Conservation (phyloP, 2,329 filamentous ascomycete genomes). For the Colletotrichum lini region DNA sequence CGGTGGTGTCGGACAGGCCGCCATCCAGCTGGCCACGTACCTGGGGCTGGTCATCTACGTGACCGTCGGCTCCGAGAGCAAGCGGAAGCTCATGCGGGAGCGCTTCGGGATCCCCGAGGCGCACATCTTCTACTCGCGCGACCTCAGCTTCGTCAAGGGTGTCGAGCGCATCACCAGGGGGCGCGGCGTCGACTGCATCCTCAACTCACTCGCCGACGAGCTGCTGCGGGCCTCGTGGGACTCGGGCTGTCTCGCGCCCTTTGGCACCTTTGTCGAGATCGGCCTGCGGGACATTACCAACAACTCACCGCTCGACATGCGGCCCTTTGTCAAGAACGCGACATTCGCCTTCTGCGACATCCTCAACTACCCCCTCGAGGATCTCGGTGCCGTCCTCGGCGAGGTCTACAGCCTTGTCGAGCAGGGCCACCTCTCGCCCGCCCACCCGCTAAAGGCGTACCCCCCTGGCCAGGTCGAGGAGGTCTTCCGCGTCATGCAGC, state of each 20-base stretch:
- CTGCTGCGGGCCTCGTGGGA: constrained; percentile 54
- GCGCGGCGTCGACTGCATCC: constrained; percentile 49
- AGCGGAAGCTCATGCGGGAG: constrained; percentile 47
- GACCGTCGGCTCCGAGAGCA: constrained; percentile 51
- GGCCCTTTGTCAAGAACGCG: constrained; percentile 56
- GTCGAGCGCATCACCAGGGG: constrained; percentile 45
- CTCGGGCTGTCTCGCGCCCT: constrained; percentile 53
- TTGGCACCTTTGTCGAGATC: constrained; percentile 59
- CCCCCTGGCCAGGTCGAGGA: constrained; percentile 49
- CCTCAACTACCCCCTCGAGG: constrained; percentile 43
- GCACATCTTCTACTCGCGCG: constrained; percentile 51
- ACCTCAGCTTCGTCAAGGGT: constrained; percentile 48
- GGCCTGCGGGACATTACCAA: constrained; percentile 56
- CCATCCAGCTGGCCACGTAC: constrained; percentile 47
- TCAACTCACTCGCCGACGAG: constrained; percentile 56
- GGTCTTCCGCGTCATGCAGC: constrained; percentile 58
- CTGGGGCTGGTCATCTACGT: constrained; percentile 52
- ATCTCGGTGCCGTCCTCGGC: constrained; percentile 16
- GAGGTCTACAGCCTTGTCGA: too few relatives aligned
- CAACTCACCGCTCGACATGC: constrained; percentile 59
- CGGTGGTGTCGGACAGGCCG: constrained; percentile 48
- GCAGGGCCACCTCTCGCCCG: constrained; percentile 4
- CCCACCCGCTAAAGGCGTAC: constrained; percentile 43
- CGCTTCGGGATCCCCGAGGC: constrained; percentile 45
- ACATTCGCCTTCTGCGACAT: constrained; percentile 53